Conservation (phyloP, 2,329 filamentous ascomycete genomes). For the Pseudohalonectria lignicola region DNA sequence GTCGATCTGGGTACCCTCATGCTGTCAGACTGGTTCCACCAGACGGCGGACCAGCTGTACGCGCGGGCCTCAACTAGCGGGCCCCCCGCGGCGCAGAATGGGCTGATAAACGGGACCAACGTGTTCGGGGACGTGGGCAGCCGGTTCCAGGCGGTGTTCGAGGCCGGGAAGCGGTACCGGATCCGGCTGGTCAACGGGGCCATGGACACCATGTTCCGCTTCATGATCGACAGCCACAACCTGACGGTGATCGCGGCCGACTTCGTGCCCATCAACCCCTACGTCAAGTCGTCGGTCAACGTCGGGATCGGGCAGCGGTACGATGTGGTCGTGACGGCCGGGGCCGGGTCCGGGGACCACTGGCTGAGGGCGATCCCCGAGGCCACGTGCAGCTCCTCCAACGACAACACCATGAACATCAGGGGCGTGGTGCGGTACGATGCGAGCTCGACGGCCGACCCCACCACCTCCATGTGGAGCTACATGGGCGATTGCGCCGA, state of each 20-base stretch:
- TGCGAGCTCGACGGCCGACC: slow-evolving; percentile 6
- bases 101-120: slow-evolving; percentile 2
- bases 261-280: slow-evolving; percentile 35
- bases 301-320: slow-evolving; percentile 26
- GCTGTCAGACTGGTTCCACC: slow-evolving; percentile 2
- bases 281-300: slow-evolving; percentile 30
- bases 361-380: slow-evolving; percentile 5
- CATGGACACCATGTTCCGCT: slow-evolving; percentile 28
- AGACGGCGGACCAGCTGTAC: background rate
- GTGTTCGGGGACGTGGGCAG: background rate
- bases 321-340: background rate
- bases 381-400: slow-evolving; percentile 12
- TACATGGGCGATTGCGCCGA: slow-evolving; percentile 11
- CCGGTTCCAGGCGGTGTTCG: slow-evolving; percentile 17
- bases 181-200: slow-evolving; percentile 32
- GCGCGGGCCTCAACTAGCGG: background rate
- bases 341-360: slow-evolving; percentile 7
- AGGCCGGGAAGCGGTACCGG: slow-evolving; percentile 25
- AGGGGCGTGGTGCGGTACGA: slow-evolving; percentile 2
- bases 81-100: background rate
- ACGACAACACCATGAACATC: background rate
- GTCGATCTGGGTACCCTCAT: slow-evolving; percentile 1
- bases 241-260: slow-evolving; percentile 36
- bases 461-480: background rate
- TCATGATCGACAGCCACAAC: slow-evolving; percentile 34